phyloP scores from a whole-genome alignment of 2,329 filamentous ascomycete species.

The Aureobasidium sp. region DNA sequence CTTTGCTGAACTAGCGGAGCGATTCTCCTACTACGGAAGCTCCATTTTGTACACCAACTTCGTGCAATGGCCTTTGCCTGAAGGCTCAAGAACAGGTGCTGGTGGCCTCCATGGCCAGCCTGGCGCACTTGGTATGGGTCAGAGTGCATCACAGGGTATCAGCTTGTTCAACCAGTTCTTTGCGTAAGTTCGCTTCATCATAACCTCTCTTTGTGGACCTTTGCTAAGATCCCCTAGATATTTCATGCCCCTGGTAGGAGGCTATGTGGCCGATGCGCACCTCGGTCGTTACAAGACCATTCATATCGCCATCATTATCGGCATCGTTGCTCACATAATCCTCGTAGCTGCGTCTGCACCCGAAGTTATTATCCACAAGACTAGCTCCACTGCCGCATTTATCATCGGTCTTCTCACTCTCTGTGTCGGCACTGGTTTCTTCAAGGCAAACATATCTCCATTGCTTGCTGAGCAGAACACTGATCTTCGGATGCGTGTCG shows the following conservation, averaged over 20 bases:
- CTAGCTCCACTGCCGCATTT: conserved; percentile 31
- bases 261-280: conserved; percentile 38
- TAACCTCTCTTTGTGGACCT: background rate
- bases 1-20: conserved; percentile 51
- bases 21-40: conserved; percentile 53
- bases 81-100: conserved; percentile 20
- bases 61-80: conserved; percentile 23
- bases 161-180: conserved; percentile 49
- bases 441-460: conserved; percentile 63
- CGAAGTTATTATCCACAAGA: conserved; percentile 24
- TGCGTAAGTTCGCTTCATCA: conserved; percentile 35
- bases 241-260: conserved; percentile 18
- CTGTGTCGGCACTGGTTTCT: conserved; percentile 44
- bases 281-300: conserved; percentile 35
- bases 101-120: conserved; percentile 30
- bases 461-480: conserved; percentile 39
- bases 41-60: conserved; percentile 34
- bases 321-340: conserved; percentile 30
- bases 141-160: conserved; percentile 44
- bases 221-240: background rate
- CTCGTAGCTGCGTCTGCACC: conserved; percentile 23
- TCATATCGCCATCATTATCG: conserved; percentile 31
- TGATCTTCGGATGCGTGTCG: conserved; percentile 32
- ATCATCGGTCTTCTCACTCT: conserved; percentile 34
- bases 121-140: conserved; percentile 52